A percentile compares a stretch with the other conserved stretches of the same genome.
Conservation (phyloP, 805 yeast species). For the Metschnikowia sp. region DNA sequence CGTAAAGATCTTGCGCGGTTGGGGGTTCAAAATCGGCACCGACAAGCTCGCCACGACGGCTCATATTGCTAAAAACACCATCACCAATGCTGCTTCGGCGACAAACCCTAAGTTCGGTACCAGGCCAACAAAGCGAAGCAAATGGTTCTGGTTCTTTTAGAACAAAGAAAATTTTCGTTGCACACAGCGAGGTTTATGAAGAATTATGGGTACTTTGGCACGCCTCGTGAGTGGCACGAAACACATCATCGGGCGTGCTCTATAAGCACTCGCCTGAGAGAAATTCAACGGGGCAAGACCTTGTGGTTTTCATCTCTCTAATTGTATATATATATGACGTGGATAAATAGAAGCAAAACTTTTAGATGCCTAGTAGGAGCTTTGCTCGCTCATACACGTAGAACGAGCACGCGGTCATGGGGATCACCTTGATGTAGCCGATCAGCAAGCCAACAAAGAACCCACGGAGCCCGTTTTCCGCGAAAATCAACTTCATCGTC, state of each 20-base stretch:
- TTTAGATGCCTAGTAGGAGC: slow-evolving; percentile 57
- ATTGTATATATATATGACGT: background rate
- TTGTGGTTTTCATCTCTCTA: background rate
- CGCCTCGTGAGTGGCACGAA: too few species aligned
- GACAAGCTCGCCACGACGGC: slow-evolving; percentile 44
- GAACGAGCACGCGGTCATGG: slow-evolving; percentile 96
- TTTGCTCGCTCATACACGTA: slow-evolving; percentile 90
- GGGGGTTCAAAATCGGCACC: slow-evolving; percentile 79
- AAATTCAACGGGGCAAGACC: too few species aligned
- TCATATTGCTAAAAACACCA: slow-evolving; percentile 11
- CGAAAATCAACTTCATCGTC: slow-evolving; percentile 59
- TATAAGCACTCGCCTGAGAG: too few species aligned
- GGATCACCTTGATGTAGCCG: slow-evolving; percentile 91
- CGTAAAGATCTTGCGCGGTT: slow-evolving; percentile 58
- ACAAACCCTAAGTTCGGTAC: slow-evolving; percentile 49
- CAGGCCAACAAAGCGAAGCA: slow-evolving; percentile 47
- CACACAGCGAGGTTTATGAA: too few species aligned
- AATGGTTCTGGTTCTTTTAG: slow-evolving; percentile 62
- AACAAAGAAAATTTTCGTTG: background rate
- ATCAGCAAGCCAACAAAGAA: slow-evolving; percentile 92
- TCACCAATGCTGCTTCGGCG: slow-evolving; percentile 40
- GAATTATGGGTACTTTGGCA: too few species aligned
- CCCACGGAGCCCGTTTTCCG: slow-evolving; percentile 79
- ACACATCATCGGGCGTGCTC: too few species aligned
- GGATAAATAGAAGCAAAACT: background rate